Evolutionary conservation across 75 land plant genomes (phyloP).

Genomic region (Pinus taeda): DNA sequence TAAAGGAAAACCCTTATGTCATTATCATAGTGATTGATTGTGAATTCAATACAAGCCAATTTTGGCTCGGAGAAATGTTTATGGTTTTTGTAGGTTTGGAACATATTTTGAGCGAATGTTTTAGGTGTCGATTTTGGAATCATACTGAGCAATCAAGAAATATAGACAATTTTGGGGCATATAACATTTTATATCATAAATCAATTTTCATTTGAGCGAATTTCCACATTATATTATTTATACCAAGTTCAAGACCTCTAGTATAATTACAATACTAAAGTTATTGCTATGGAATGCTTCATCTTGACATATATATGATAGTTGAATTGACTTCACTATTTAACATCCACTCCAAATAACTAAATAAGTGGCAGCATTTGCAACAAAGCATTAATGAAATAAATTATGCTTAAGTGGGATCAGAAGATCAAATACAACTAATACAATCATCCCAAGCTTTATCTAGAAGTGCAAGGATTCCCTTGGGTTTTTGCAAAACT

Average conservation of each 20-base stretch:
- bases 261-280: not conserved
- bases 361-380: not conserved
- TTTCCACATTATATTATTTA: not conserved
- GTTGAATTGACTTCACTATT: not conserved
- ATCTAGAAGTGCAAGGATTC: constrained; percentile 71
- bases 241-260: not conserved
- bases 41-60: constrained; percentile 85
- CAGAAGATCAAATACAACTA: not conserved
- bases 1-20: constrained; percentile 49
- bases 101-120: constrained; percentile 89
- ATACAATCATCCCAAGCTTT: constrained; percentile 59
- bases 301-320: not conserved
- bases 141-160: constrained; percentile 56
- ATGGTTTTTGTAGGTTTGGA: constrained; percentile 72
- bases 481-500: constrained; percentile 57
- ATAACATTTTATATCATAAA: not conserved
- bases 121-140: constrained; percentile 93
- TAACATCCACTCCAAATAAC: not conserved
- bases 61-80: constrained; percentile 90
- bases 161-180: not conserved
- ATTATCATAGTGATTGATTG: constrained; percentile 87
- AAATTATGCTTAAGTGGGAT: not conserved
- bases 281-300: not conserved
- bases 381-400: not conserved
- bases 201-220: not conserved